Evolutionary conservation across 2,329 filamentous ascomycete genomes (phyloP), one percentile per base, ranked within the genome.

Genomic region (Myriosclerotinia scirpicola): DNA sequence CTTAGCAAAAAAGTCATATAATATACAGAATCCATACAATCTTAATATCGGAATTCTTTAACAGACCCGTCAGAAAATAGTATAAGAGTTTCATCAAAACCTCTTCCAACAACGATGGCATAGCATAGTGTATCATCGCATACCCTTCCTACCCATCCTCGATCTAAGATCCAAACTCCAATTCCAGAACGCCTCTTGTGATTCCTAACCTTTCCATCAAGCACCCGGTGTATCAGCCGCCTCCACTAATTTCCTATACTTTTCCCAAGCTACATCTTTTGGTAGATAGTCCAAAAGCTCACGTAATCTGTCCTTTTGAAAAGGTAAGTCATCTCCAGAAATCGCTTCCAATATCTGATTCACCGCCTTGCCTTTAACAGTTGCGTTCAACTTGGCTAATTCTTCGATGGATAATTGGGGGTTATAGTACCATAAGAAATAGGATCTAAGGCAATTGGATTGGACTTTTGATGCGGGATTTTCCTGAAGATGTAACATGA

Each of bases 391-490:
- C 3, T 73, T 76, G 2, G 86, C 86, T 20, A 90, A 79, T 0
- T 79, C 77, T 0, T 77, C 72, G 0, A 87, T 79, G 0, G 75
- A 70, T 22, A 90, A 78, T 15, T 80, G 77, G 9, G 81, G 75
- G 66, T 86, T 81, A 5, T 77, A 69, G 65, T 87, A 79, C 89
- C 89, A 92, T 26, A 92, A 76, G 69, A 83, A 84, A 72, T 90
- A 91, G 1, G 86, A 81, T 17, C 85, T 82, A 1, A 90, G 76
- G 2, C 77, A 74, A 1, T 80, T 50, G 12, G 63, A 67, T 17
- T 69, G 50, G 7, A 70, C 66, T n/a, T 68, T 68, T 8, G 69
- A 69, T 22, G 61, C 30, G 14, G 64, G 64, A 53, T 64, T 64
- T 30, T 67, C 62, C 20, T 60, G 52, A 14, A 68, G 64, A 58